Conservation (phyloP, 345 rosid genomes). For the Arabis hirsuta region DNA sequence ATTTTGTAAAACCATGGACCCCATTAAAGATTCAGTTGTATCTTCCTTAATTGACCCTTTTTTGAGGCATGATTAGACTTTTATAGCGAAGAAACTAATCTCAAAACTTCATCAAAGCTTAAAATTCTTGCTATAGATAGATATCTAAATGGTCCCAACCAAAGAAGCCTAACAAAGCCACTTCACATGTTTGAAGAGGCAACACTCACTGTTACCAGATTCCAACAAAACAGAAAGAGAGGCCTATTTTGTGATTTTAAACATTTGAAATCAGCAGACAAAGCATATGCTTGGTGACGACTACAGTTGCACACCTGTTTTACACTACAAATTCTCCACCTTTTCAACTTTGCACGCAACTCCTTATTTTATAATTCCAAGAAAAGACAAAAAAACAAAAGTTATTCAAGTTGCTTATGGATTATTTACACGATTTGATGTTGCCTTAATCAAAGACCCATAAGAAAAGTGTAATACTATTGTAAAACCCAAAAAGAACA, state of each 20-base stretch:
- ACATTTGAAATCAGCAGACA: slow-evolving; percentile 38
- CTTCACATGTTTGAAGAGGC: slow-evolving; percentile 46
- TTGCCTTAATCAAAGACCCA: slow-evolving; percentile 5
- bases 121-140: slow-evolving; percentile 35
- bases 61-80: slow-evolving; percentile 39
- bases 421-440: slow-evolving; percentile 35
- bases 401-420: slow-evolving; percentile 31
- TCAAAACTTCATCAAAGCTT: slow-evolving; percentile 11
- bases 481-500: neutral
- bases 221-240: slow-evolving; percentile 39
- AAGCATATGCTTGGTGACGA: slow-evolving; percentile 46
- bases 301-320: slow-evolving; percentile 41
- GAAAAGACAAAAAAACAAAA: neutral
- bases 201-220: slow-evolving; percentile 37
- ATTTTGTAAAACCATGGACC: slow-evolving; percentile 41
- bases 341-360: slow-evolving; percentile 47
- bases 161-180: slow-evolving; percentile 42
- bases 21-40: slow-evolving; percentile 46
- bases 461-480: slow-evolving; percentile 20
- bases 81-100: slow-evolving; percentile 36
- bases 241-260: slow-evolving; percentile 12
- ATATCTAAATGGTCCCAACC: slow-evolving; percentile 42
- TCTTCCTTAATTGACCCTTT: slow-evolving; percentile 45
- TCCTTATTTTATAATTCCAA: slow-evolving; percentile 26
- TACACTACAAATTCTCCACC: slow-evolving; percentile 28